Base-by-base conservation (phyloP, 2,329 filamentous ascomycete species). In the Aspergillus pseudonomiae region DNA sequence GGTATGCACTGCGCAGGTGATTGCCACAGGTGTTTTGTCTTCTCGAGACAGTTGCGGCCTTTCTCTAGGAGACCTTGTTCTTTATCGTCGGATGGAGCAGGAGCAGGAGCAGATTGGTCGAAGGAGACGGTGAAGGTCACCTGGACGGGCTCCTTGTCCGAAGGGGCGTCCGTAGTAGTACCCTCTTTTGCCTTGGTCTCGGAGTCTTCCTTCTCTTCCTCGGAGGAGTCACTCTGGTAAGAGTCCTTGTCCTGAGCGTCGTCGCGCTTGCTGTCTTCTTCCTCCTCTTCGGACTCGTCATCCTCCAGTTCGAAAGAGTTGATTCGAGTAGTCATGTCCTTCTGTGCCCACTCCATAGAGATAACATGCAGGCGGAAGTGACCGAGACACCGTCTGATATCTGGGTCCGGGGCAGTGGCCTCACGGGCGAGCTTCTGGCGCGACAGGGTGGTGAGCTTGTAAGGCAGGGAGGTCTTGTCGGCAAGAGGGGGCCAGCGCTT, bases 401-500 rank as follows among this genome's bases (percentile, higher is more conserved):
- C 68, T 3, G 75, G 75, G 54, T 77, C 74, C 5, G 74, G 73
- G 32, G 74, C 74, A 14, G 74, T 76, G 46, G 74, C 74, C 69
- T 76, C 75, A 43, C 73, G 73, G 52, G 74, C 70, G 57, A 77
- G 66, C 62, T 77, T 77, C 69, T 76, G 74, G 55, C 74, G 74
- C 30, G 75, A 76, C 57, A 76, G 70, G 57, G 74, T 69, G 43
- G 74, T 77, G 70, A 76, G 74, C 54, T 71, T 75, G 66, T 75
- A 77, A 28, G 75, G 71, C 41, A 77, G 72, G 12, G 75, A 72
- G 53, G 72, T 68, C 59, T 73, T 74, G 70, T 77, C 74, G 57
- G 75, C 75, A 59, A 77, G 73, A 21, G 75, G 75, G 60, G 75
- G 75, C 73, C 73, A 74, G 62, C 75, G 74, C 67, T 75, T 74